Base-by-base conservation (phyloP, 1,139 yeast genomes). In the Geotrichum candidum region DNA sequence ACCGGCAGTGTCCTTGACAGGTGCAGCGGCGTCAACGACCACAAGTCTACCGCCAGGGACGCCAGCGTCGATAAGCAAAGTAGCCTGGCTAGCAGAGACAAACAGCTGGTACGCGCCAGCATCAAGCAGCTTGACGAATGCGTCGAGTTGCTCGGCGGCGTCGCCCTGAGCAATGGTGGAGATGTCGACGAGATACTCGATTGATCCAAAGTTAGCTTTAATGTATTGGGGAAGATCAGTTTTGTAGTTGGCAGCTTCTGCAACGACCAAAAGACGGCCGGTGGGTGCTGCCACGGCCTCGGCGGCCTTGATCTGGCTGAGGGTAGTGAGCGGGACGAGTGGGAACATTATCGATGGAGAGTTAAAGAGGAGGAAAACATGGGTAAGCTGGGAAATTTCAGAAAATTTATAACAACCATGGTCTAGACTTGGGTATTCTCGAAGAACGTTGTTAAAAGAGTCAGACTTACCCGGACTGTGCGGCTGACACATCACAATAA, bases 31-130 rank as follows among this genome's bases (percentile, higher is more conserved):
- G 11, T 67, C 63, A 38, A 76, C 69, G 58, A 76, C 77, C n/a
- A 80, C 81, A 63, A 87, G 77, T 66, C 91, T 78, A 46, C 80
- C 78, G 35, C 80, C 69, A 54, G 96, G 92, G 62, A 90, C 82
- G 9, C 88, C 89, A 9, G 82, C 75, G 2, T 74, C 78, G 1
- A 72, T 70, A 23, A 82, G 73, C 31, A 73, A 72, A 0, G 72
- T 73, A 1, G 78, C 79, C 57, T 74, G 74, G 0, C 67, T 60
- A 23, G 73, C 72, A 1, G 73, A 65, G 35, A 83, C 82, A 65
- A 88, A 77, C 1, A 89, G 71, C 22, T 79, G 78, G 46, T 76
- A 71, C 23, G 87, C 83, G 38, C 97, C 97, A 60, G 80, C 80
- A 70, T 91, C 90, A 66, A 89, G 80, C 48, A 89, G 71, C 13